Conservation (phyloP, 2,329 filamentous ascomycete genomes). For the Stagonosporopsis rhizophila region DNA sequence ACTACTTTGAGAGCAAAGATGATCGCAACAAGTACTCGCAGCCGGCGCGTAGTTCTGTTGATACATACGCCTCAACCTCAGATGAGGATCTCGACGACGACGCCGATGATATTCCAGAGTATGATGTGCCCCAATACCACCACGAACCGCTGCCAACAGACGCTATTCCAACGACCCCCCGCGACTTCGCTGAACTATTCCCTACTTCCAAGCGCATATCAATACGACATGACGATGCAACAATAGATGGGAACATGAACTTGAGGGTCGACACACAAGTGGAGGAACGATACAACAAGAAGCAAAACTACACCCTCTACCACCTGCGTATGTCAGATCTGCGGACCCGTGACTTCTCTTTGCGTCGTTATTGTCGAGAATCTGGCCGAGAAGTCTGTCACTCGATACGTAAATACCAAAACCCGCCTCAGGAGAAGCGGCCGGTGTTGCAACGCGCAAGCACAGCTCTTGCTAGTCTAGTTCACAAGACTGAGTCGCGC, state of each 20-base stretch:
- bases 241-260: slow-evolving; percentile 95
- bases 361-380: slow-evolving; percentile 89
- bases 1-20: slow-evolving; percentile 32
- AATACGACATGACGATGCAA: slow-evolving; percentile 90
- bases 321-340: slow-evolving; percentile 95
- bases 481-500: slow-evolving; percentile 62
- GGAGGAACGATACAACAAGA: slow-evolving; percentile 61
- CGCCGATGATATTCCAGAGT: slow-evolving; percentile 56
- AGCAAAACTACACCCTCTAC: slow-evolving; percentile 79
- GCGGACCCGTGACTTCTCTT: slow-evolving; percentile 82
- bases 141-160: slow-evolving; percentile 69
- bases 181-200: slow-evolving; percentile 84
- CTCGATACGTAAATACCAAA: slow-evolving; percentile 73
- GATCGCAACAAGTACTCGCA: slow-evolving; percentile 23
- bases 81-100: slow-evolving; percentile 62
- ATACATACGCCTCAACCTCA: slow-evolving; percentile 82
- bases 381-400: slow-evolving; percentile 94
- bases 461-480: slow-evolving; percentile 64
- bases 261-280: slow-evolving; percentile 84
- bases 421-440: slow-evolving; percentile 59
- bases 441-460: slow-evolving; percentile 65
- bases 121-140: slow-evolving; percentile 66
- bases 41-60: slow-evolving; percentile 65
- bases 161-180: slow-evolving; percentile 77
- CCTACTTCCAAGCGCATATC: slow-evolving; percentile 81